A percentile compares a stretch with the other conserved stretches of the same genome.
Evolutionary conservation across 2,329 filamentous ascomycete genomes (phyloP).

Genomic region (Biscogniauxia sp.): DNA sequence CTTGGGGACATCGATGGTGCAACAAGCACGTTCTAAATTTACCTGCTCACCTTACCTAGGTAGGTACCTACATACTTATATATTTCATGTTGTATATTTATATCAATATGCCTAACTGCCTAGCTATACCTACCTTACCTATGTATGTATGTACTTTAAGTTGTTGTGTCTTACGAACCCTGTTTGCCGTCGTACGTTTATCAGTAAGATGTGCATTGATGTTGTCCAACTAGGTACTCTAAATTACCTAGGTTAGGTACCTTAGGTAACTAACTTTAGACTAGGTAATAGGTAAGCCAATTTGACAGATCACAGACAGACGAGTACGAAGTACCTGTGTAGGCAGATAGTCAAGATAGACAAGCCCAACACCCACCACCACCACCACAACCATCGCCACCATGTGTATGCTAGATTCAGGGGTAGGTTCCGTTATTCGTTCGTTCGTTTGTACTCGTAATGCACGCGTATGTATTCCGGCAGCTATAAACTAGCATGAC

Average conservation of each 20-base stretch:
- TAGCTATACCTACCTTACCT: too few relatives aligned
- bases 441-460: not conserved
- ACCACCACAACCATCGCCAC: too few relatives aligned
- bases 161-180: not conserved
- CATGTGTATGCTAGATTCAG: not conserved
- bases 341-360: too few relatives aligned
- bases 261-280: too few relatives aligned
- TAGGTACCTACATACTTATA: not conserved
- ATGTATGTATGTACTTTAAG: not conserved
- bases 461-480: not conserved
- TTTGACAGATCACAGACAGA: not conserved
- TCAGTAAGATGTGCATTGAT: not conserved
- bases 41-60: not conserved
- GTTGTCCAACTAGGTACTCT: not conserved
- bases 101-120: too few relatives aligned
- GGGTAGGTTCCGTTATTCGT: not conserved
- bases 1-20: too few relatives aligned
- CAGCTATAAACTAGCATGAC: too few relatives aligned
- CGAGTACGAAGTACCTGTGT: too few relatives aligned
- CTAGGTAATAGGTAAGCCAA: not conserved
- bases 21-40: too few relatives aligned
- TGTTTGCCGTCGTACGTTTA: not conserved
- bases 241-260: too few relatives aligned
- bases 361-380: not conserved
- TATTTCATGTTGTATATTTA: too few relatives aligned